Percentiles rank a stretch among this genome's conserved stretches.
phyloP scores from a whole-genome alignment of 1,284 basidiomycete genomes.

The Fomitopsis betulina region DNA sequence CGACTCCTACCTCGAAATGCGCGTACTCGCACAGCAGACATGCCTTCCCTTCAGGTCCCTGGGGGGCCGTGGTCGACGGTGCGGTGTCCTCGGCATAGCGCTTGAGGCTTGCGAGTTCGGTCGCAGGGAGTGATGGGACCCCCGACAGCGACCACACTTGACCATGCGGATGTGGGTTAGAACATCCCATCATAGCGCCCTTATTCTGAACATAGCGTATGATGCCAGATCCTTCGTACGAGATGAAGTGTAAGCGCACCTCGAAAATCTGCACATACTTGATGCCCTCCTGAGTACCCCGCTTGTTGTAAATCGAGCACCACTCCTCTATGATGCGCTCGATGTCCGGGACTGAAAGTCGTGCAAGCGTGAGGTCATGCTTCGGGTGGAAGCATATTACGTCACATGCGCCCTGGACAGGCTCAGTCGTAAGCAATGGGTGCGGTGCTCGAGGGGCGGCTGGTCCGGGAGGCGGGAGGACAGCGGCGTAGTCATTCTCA shows the following conservation, averaged over 20 bases:
- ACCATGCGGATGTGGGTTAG: conserved; percentile 94
- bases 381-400: conserved; percentile 89
- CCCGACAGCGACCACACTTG: conserved; percentile 86
- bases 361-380: conserved; percentile 88
- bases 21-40: conserved; percentile 88
- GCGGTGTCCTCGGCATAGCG: conserved; percentile 44
- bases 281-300: conserved; percentile 64
- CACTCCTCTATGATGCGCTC: conserved; percentile 73
- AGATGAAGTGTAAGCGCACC: conserved; percentile 34
- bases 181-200: conserved; percentile 94
- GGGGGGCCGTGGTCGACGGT: conserved; percentile 43
- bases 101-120: conserved; percentile 57
- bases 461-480: conserved; percentile 60
- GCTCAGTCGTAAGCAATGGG: conserved; percentile 64
- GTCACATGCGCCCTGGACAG: conserved; percentile 83
- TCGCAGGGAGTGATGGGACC: conserved; percentile 68
- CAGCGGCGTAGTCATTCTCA: conserved; percentile 85
- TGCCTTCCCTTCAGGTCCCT: conserved; percentile 54
- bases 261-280: conserved; percentile 89
- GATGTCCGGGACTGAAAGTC: conserved; percentile 62
- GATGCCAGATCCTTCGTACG: not conserved
- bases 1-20: conserved; percentile 55
- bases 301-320: conserved; percentile 59
- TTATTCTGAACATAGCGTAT: conserved; percentile 66
- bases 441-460: conserved; percentile 43